phyloP scores from a whole-genome alignment of 805 yeast genomes.

The Wickerhamomyces subpelliculosus region DNA sequence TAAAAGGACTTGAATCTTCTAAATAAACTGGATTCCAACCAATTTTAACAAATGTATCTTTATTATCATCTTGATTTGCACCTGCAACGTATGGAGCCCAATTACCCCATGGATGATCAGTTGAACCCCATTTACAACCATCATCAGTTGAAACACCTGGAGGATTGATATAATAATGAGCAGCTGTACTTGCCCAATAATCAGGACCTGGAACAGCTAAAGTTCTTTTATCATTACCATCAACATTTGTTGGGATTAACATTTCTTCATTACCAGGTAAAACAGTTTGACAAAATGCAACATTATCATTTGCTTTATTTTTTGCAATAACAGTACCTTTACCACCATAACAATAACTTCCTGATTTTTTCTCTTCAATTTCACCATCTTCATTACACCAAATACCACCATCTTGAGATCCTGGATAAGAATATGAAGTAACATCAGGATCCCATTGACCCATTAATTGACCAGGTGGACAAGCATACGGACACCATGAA shows the following conservation, averaged over 20 bases:
- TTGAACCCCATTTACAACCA: slow-evolving; percentile 82
- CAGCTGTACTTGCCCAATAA: slow-evolving; percentile 82
- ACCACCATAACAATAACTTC: slow-evolving; percentile 69
- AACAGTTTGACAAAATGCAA: slow-evolving; percentile 89
- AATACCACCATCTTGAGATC: slow-evolving; percentile 77
- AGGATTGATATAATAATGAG: slow-evolving; percentile 79
- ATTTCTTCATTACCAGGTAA: slow-evolving; percentile 92
- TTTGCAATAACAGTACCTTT: slow-evolving; percentile 61
- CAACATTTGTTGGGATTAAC: slow-evolving; percentile 77
- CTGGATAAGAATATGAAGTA: slow-evolving; percentile 69
- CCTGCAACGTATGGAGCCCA: slow-evolving; percentile 96
- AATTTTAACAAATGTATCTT: slow-evolving; percentile 73
- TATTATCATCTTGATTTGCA: slow-evolving; percentile 65
- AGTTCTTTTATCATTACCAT: slow-evolving; percentile 37
- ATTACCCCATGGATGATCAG: slow-evolving; percentile 66
- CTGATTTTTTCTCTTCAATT: slow-evolving; percentile 51
- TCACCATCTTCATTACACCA: slow-evolving; percentile 69
- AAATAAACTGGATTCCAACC: slow-evolving; percentile 89
- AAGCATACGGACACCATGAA: slow-evolving; percentile 86
- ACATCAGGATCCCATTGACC: slow-evolving; percentile 82
- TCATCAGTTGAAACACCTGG: slow-evolving; percentile 74
- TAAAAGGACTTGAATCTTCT: slow-evolving; percentile 50
- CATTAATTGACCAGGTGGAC: slow-evolving; percentile 81
- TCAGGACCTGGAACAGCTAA: slow-evolving; percentile 82
- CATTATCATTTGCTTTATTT: slow-evolving; percentile 49